Base-by-base conservation (phyloP, 176 grass and related monocot genomes). In the Cenchrus purpureus region DNA sequence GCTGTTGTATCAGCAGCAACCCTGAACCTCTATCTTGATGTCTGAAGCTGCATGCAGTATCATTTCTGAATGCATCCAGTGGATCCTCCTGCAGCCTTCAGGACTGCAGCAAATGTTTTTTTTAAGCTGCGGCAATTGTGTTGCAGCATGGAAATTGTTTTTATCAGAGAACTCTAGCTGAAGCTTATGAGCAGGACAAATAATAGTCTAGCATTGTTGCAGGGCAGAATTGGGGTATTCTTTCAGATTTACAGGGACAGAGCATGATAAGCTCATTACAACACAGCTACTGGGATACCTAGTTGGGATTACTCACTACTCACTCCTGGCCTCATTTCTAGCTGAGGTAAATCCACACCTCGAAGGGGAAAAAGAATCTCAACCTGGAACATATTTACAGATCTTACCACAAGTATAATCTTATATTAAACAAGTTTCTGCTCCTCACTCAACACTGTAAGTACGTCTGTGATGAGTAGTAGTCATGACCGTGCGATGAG, bases 341-440 rank as follows among this genome's bases (percentile, higher is more conserved):
- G 46, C 72, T 79, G 62, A 71, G 83, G 73, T 82, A 88, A 83
- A 85, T 57, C 73, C 81, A 86, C 77, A 70, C 73, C 58, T 58
- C 54, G 16, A 70, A 55, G 68, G 28, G 65, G 2, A 22, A 73
- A 49, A 79, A 90, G 71, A 72, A 20, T 44, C 59, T 83, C 85
- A 88, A 59, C 59, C 81, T 90, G 74, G 76, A 73, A 68, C 88
- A 88, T 97, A 94, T 92, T 86, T 93, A 97, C 83, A 86, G 49
- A 86, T 52, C 34, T 88, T 78, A 75, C 83, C 44, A 55, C 56
- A 70, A 55, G 84, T 63, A 32, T 68, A 43, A 66, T 51, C 82
- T 77, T 19, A 80, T 51, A 65, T 54, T 50, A 74, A 74, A 81
- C 78, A 2, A 45, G 82, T 48, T 45, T 61, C 69, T 6, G 25